Evolutionary conservation across 306 rosid genomes (phyloP).

Genomic region (Arachis hypogaea): DNA sequence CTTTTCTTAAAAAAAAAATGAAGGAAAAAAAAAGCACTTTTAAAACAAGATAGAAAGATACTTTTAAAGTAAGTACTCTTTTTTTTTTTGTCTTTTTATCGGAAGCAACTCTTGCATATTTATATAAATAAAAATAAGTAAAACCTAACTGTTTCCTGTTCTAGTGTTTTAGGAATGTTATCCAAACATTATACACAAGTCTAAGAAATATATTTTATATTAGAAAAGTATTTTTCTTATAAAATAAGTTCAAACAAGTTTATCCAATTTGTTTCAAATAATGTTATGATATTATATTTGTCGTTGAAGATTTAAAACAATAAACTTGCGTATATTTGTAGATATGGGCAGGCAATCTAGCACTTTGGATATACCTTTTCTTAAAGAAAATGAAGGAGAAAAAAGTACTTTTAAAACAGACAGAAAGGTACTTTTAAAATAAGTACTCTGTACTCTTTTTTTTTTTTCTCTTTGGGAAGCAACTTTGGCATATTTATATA

Average conservation of each 20-base stretch:
- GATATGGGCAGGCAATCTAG: slow-evolving; percentile 87
- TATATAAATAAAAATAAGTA: no score
- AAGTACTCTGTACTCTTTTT: no score
- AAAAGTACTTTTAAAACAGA: not conserved
- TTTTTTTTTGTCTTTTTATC: not conserved
- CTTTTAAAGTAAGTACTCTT: no score
- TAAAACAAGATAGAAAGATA: no score
- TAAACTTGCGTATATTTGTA: slow-evolving; percentile 35
- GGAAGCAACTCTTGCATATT: not conserved
- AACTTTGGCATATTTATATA: not conserved
- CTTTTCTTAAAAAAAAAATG: no score
- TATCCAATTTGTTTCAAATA: not conserved
- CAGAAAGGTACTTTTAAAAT: no score
- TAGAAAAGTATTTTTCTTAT: no score
- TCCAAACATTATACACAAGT: not conserved
- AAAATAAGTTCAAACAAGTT: not conserved
- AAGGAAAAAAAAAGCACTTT: not conserved
- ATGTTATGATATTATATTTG: not conserved
- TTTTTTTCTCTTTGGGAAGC: not conserved
- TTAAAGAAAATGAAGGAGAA: no score
- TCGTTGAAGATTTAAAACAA: not conserved
- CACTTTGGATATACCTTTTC: slow-evolving; percentile 4
- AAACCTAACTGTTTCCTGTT: not conserved
- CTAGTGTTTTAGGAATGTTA: not conserved
- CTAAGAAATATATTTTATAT: no score